Base-by-base conservation (phyloP, 2,329 filamentous ascomycete genomes). In the Colletotrichum tamarilloi region DNA sequence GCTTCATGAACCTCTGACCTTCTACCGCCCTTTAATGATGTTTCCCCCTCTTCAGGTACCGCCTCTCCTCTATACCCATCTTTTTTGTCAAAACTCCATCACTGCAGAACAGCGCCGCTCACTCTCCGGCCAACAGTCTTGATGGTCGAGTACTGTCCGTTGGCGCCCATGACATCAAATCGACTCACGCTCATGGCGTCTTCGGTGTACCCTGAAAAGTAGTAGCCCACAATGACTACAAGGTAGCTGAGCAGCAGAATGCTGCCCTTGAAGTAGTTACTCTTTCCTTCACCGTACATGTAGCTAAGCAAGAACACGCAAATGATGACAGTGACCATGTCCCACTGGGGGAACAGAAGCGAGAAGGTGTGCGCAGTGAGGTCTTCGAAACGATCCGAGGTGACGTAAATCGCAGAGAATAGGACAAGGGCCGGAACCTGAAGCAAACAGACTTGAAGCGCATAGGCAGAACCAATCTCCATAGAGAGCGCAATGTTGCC, bases 251-350 rank as follows among this genome's bases (percentile, higher is more conserved):
- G 86, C 75, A 98, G 91, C 65, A 99, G 87, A 77, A 98, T 98
- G 76, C 94, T 97, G 64, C 97, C 97, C 86, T 99, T 99, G 91
- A 99, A 99, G 84, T 99, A 99, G 84, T 99, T 99, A 87, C 95
- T 98, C 90, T 99, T 99, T 53, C 97, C 97, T 84, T 99, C 97
- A 64, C 96, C 94, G 78, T 98, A 97, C 87, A 99, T 96, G 86
- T 98, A 98, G 79, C 95, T 98, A 76, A 99, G 91, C 69, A 99
- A 86, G 85, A 99, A 98, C 22, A 99, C 95, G 79, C 96, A 98
- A 19, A 99, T 85, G 73, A 98, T 98, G 19, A 98, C 95, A 0
- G 94, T 98, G 14, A 98, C 92, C 94, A 99, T 97, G 82, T 99
- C 97, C 96, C 96, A 99, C 82, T 99, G 97, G 1, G 97, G 97